phyloP scores from a whole-genome alignment of 345 rosid genomes.

The Eucalyptus sp. region DNA sequence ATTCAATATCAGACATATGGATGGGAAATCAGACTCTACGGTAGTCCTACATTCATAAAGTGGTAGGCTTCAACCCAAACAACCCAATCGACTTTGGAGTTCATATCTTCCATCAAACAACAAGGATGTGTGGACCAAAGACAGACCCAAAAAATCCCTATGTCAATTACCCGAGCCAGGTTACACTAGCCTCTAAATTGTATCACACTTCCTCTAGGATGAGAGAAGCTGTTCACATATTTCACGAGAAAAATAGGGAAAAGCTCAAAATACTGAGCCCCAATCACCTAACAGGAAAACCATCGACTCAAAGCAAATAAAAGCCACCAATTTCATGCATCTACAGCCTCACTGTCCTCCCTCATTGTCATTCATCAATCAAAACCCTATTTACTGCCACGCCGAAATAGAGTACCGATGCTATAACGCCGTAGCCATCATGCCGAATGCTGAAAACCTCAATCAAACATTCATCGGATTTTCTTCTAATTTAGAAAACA shows the following conservation, averaged over 20 bases:
- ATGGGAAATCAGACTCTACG: neutral
- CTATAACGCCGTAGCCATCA: neutral
- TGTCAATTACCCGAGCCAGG: neutral
- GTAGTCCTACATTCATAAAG: neutral
- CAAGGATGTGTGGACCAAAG: neutral
- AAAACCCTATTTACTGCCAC: neutral
- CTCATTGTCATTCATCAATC: neutral
- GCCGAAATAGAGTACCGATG: neutral
- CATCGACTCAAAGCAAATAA: neutral
- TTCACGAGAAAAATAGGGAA: neutral
- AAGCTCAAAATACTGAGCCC: neutral
- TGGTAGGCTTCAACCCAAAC: neutral
- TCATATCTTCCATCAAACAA: neutral
- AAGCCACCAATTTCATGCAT: neutral
- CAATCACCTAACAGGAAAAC: neutral
- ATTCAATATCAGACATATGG: neutral
- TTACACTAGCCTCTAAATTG: neutral
- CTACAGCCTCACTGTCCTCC: neutral
- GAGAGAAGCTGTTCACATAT: neutral
- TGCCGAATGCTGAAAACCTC: neutral
- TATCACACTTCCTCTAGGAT: neutral
- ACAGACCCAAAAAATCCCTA: neutral
- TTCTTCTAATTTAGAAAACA: neutral
- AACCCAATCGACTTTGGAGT: neutral
- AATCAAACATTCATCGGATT: neutral